These are phyloP conservation scores for Paradendryphiella salina DNA, from an alignment of 2,329 filamentous ascomycete genomes.

Conservation along the genomic window DNA sequence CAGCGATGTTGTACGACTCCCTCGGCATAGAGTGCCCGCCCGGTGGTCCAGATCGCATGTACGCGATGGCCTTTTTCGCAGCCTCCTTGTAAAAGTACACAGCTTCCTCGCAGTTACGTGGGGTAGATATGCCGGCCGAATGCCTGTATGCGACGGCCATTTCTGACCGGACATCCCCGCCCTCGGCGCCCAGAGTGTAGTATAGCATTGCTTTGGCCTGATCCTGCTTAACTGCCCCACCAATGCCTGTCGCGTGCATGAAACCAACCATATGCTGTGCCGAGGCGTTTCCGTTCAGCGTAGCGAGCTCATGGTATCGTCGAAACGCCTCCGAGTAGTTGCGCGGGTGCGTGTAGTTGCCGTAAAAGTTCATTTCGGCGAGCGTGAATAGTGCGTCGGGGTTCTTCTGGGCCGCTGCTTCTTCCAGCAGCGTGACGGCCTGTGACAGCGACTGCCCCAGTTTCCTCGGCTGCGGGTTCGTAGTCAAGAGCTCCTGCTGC, in stretches of 20 bases:
- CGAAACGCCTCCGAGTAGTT: constrained; percentile 79
- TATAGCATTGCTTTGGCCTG: constrained; percentile 92
- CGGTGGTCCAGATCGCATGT: constrained; percentile 86
- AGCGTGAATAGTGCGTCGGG: constrained; percentile 87
- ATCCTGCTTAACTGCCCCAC: constrained; percentile 75
- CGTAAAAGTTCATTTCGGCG: constrained; percentile 95
- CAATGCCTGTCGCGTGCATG: constrained; percentile 93
- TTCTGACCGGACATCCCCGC: constrained; percentile 80
- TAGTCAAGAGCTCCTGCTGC: constrained; percentile 50
- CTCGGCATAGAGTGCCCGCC: constrained; percentile 77
- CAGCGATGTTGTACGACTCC: constrained; percentile 83
- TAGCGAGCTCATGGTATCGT: constrained; percentile 78
- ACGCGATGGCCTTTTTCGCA: constrained; percentile 87
- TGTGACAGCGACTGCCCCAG: constrained; percentile 58
- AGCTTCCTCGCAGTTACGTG: constrained; percentile 82
- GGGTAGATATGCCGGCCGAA: constrained; percentile 80
- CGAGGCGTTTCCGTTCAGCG: constrained; percentile 79
- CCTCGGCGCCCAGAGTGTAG: constrained; percentile 88
- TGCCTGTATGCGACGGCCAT: constrained; percentile 93
- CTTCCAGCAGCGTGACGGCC: constrained; percentile 62
- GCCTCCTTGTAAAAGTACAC: constrained; percentile 89
- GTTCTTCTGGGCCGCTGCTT: constrained; percentile 61
- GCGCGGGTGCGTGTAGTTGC: constrained; percentile 85
- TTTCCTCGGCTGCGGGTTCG: constrained; percentile 46
- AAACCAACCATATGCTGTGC: constrained; percentile 95